A percentile compares a stretch with the other conserved stretches of the same genome.
Conservation (phyloP, 257 asterid genomes). For the Jacaranda copaia region DNA sequence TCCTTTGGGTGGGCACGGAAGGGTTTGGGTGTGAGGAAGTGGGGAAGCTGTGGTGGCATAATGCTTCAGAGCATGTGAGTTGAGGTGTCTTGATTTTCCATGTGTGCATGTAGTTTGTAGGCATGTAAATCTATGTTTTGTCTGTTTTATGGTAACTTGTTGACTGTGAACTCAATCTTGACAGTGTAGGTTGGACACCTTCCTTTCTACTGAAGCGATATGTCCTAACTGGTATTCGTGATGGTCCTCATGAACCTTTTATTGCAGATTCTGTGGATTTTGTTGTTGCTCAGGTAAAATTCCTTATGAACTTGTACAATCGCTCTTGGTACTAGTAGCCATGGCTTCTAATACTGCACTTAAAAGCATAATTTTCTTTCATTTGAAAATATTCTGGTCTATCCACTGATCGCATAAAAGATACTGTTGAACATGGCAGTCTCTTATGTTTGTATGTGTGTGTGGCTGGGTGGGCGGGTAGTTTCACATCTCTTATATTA, state of each 20-base stretch:
- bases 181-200: slow-evolving; percentile 97
- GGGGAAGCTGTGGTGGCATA: neutral
- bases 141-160: slow-evolving; percentile 30
- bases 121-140: neutral
- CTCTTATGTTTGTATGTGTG: slow-evolving; percentile 28
- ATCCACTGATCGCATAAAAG: neutral
- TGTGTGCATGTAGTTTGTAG: slow-evolving; percentile 15
- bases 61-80: neutral
- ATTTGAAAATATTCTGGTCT: slow-evolving; percentile 1
- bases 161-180: slow-evolving; percentile 41
- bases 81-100: neutral
- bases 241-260: slow-evolving; percentile 96
- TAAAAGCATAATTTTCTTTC: neutral
- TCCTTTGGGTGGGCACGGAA: slow-evolving; percentile 3
- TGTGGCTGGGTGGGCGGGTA: neutral
- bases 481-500: neutral
- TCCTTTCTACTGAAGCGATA: slow-evolving; percentile 88
- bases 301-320: neutral
- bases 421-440: slow-evolving; percentile 3
- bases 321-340: slow-evolving; percentile 19
- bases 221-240: slow-evolving; percentile 88
- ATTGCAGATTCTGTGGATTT: slow-evolving; percentile 98
- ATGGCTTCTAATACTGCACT: slow-evolving; percentile 18
- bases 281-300: slow-evolving; percentile 92
- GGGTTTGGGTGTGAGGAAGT: neutral